Conservation (phyloP, 2,329 filamentous ascomycete species). For the Colletotrichum tropicale region DNA sequence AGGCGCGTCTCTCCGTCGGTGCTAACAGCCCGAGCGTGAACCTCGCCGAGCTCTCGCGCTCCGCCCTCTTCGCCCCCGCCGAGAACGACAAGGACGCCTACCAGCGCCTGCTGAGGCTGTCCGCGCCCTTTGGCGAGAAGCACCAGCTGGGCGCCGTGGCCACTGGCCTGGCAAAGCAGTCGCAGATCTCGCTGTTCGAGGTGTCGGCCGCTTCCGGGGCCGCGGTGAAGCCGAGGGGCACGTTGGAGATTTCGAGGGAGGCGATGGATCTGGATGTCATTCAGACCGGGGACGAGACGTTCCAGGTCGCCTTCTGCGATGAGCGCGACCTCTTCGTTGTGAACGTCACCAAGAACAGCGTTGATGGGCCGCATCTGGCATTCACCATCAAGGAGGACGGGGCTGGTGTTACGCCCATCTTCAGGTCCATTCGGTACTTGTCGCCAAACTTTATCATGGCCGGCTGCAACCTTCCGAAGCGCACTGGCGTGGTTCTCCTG, state of each 20-base stretch:
- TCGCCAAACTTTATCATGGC: slow-evolving; percentile 62
- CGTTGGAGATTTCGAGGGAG: slow-evolving; percentile 57
- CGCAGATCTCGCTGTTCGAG: slow-evolving; percentile 83
- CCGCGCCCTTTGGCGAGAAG: slow-evolving; percentile 41
- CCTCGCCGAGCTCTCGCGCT: slow-evolving; percentile 57
- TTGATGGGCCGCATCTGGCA: slow-evolving; percentile 53
- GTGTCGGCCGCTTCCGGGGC: slow-evolving; percentile 56
- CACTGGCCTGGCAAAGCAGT: slow-evolving; percentile 75
- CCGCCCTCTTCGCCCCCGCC: slow-evolving; percentile 54
- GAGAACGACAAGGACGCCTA: slow-evolving; percentile 58
- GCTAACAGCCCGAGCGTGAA: slow-evolving; percentile 34
- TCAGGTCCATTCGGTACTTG: slow-evolving; percentile 65
- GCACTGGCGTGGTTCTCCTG: slow-evolving; percentile 60
- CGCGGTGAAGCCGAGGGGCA: slow-evolving; percentile 52
- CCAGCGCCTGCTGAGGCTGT: slow-evolving; percentile 63
- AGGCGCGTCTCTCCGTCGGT: slow-evolving; percentile 33
- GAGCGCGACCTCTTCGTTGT: slow-evolving; percentile 76
- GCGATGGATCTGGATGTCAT: slow-evolving; percentile 74
- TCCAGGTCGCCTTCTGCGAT: slow-evolving; percentile 79
- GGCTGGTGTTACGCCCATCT: slow-evolving; percentile 49
- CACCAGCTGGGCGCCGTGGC: slow-evolving; percentile 77
- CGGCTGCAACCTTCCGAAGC: slow-evolving; percentile 62
- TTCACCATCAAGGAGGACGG: slow-evolving; percentile 61
- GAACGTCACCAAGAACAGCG: slow-evolving; percentile 47
- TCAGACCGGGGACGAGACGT: slow-evolving; percentile 65